Conservation (phyloP, 2,329 filamentous ascomycete genomes). For the Seiridium cupressi region DNA sequence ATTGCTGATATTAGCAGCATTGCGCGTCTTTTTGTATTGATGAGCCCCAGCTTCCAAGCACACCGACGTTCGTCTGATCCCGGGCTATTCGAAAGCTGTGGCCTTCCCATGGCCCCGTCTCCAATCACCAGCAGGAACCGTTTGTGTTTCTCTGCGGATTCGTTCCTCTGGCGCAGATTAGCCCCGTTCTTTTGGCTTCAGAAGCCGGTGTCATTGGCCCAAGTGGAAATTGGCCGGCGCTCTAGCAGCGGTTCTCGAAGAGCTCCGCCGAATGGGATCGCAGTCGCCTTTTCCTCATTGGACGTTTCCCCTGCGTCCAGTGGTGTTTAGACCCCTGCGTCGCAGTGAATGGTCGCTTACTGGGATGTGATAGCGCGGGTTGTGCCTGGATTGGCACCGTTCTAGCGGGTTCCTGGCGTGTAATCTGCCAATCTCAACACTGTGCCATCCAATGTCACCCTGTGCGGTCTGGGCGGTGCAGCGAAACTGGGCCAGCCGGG, state of each 20-base stretch:
- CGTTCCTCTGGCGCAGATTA: constrained; percentile 1
- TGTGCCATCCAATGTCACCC: constrained; percentile 7
- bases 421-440: not conserved
- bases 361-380: not conserved
- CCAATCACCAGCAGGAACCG: not conserved
- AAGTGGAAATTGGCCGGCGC: constrained; percentile 3
- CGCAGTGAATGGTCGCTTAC: not conserved
- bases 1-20: not conserved
- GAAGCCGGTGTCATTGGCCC: not conserved
- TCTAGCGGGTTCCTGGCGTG: not conserved
- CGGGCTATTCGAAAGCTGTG: not conserved
- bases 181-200: not conserved
- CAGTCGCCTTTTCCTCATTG: constrained; percentile 18
- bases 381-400: not conserved
- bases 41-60: not conserved
- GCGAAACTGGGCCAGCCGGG: not conserved
- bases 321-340: not conserved
- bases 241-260: constrained; percentile 8
- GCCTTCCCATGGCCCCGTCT: not conserved
- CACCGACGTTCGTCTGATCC: not conserved
- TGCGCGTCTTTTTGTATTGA: not conserved
- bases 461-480: not conserved
- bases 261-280: constrained; percentile 20
- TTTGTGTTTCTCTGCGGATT: not conserved
- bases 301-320: not conserved